Evolutionary conservation across 768 basidiomycete species (phyloP), one percentile per base, ranked within the genome.

Genomic region (Gautieria morchelliformis): DNA sequence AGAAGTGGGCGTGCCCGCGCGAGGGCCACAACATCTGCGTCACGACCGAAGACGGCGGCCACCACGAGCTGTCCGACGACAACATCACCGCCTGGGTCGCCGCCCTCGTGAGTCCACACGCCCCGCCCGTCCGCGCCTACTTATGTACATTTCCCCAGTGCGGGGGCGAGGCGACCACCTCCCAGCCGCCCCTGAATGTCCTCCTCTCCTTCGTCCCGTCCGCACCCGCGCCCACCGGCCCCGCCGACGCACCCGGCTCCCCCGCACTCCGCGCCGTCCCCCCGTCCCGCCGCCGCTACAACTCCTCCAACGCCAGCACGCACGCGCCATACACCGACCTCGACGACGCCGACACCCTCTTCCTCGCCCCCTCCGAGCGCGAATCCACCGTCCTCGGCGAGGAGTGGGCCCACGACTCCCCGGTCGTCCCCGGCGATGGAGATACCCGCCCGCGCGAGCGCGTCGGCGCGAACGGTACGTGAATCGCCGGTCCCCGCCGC

Each of bases 21-120:
- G 35, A 17, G 1, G 53, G 53, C 4, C 53, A 54, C 32, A 39
- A 54, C n/a, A 54, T 54, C n/a, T 54, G 53, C 41, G 32, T 41
- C 42, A 42, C 32, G 4, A 44, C 35, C 2, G 20, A 11, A 20
- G 46, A 48, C n/a, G 32, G 19, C 32, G 30, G 17, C 9, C 53
- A 54, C 27, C n/a, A 41, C 22, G n/a, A 39, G 17, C 22, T 54
- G n/a, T 35, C 53, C 22, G 53, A 54, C 22, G 53, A 54, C 41
- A 40, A 41, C 20, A 54, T 54, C 20, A 41, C 40, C 35, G 15
- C 39, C 17, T 54, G 53, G 53, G 53, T 53, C 39, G 39, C 32
- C 7, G 53, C 53, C 20, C 41, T 53, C 17, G 53, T 53, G 41
- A 20, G 53, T 53, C 19, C 24, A 7, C 15, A 20, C 20, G 8